Conservation (phyloP, 495 filamentous ascomycete species). For the Talaromyces trachyspermus region DNA sequence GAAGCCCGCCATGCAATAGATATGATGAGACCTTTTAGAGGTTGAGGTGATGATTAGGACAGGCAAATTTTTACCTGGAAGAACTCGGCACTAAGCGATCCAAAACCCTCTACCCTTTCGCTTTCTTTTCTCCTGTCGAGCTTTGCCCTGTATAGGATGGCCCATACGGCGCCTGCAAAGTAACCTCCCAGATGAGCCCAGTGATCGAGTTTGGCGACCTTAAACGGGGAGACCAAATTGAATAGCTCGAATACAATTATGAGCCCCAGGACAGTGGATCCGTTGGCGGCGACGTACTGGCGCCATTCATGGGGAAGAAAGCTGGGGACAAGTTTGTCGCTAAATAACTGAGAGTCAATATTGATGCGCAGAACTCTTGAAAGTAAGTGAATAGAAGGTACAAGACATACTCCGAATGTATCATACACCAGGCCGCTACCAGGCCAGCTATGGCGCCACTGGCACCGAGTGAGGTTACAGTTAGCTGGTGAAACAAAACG, state of each 20-base stretch:
- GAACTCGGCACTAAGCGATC: background rate
- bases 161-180: slow-evolving; percentile 38
- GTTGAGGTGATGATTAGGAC: no score
- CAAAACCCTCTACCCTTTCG: background rate
- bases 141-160: slow-evolving; percentile 17
- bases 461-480: slow-evolving; percentile 57
- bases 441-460: slow-evolving; percentile 67
- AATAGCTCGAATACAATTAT: slow-evolving; percentile 34
- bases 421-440: slow-evolving; percentile 58
- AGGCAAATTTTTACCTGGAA: background rate
- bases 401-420: slow-evolving; percentile 45
- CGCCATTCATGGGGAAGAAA: slow-evolving; percentile 34
- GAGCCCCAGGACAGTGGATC: slow-evolving; percentile 28
- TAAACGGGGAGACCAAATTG: slow-evolving; percentile 24
- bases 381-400: no score
- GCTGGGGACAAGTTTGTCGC: slow-evolving; percentile 34
- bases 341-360: slow-evolving; percentile 13
- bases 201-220: slow-evolving; percentile 47
- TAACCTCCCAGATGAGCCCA: slow-evolving; percentile 69
- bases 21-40: no score
- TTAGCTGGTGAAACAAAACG: slow-evolving; percentile 46
- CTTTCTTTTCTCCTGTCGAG: slow-evolving; percentile 14
- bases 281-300: slow-evolving; percentile 25
- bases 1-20: no score
- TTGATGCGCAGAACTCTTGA: no score